Conservation (phyloP, 805 yeast genomes). For the Hanseniaspora thailandica region DNA sequence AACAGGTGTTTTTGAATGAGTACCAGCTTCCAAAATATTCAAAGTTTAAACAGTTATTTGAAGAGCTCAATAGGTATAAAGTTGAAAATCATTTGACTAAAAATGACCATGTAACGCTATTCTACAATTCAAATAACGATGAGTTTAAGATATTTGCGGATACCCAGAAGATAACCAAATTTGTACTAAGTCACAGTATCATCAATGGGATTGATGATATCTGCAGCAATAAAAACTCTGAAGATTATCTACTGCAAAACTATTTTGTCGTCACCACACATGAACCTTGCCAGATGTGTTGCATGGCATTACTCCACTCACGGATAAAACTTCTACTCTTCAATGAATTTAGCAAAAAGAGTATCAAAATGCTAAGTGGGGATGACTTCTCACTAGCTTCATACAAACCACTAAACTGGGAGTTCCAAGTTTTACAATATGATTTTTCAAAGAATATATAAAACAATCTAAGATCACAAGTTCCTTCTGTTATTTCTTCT, state of each 20-base stretch:
- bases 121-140: constrained; percentile 47
- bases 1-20: constrained; percentile 32
- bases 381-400: constrained; percentile 64
- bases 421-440: constrained; percentile 65
- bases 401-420: constrained; percentile 70
- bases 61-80: constrained; percentile 23
- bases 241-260: constrained; percentile 57
- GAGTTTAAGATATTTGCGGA: constrained; percentile 33
- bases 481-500: constrained; percentile 89
- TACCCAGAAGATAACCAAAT: constrained; percentile 28
- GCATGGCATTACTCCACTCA: constrained; percentile 92
- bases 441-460: not conserved
- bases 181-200: constrained; percentile 61
- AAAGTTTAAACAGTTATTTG: constrained; percentile 30
- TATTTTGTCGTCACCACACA: constrained; percentile 77
- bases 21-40: constrained; percentile 32
- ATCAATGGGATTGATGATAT: constrained; percentile 59
- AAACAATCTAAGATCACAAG: no score
- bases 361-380: constrained; percentile 44
- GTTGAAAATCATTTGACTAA: constrained; percentile 17
- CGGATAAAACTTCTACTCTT: constrained; percentile 61
- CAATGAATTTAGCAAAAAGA: constrained; percentile 32
- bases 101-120: constrained; percentile 47
- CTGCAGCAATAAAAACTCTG: constrained; percentile 32
- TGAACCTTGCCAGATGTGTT: constrained; percentile 94